Conservation (phyloP, 495 filamentous ascomycete species). For the Daldinia childiae region DNA sequence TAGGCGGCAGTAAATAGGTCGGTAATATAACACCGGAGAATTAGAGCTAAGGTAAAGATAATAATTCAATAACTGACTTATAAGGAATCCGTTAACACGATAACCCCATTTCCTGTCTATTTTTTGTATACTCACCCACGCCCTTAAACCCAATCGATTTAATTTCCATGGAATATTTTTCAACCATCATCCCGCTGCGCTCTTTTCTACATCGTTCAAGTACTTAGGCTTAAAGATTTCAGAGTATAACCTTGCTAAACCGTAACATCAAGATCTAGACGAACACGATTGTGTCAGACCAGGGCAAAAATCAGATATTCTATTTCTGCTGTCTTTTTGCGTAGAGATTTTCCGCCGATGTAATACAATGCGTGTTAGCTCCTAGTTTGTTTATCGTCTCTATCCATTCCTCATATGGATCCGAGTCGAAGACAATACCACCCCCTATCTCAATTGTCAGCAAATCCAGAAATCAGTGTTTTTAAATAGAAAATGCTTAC, state of each 20-base stretch:
- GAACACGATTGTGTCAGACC: background rate
- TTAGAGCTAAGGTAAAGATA: background rate
- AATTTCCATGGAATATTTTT: background rate
- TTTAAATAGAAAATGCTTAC: slow-evolving; percentile 48
- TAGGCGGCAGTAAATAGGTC: background rate
- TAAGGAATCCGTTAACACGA: background rate
- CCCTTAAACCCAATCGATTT: background rate
- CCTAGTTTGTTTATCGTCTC: slow-evolving; percentile 98
- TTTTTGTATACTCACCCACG: background rate
- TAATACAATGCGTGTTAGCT: slow-evolving; percentile 87
- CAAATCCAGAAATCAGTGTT: background rate
- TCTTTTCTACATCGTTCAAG: background rate
- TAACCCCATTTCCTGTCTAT: background rate
- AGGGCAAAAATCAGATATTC: background rate
- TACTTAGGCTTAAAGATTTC: background rate
- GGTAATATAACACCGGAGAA: background rate
- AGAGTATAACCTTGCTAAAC: background rate
- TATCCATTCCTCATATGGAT: slow-evolving; percentile 91
- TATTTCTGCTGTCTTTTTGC: slow-evolving; percentile 47
- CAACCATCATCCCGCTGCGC: background rate
- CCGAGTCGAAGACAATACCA: slow-evolving; percentile 96
- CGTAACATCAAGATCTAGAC: background rate
- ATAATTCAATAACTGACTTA: background rate
- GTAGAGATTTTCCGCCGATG: slow-evolving; percentile 81
- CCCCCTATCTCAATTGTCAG: slow-evolving; percentile 65